Evolutionary conservation across 768 basidiomycete species (phyloP).

Genomic region (Jaapia argillacea): DNA sequence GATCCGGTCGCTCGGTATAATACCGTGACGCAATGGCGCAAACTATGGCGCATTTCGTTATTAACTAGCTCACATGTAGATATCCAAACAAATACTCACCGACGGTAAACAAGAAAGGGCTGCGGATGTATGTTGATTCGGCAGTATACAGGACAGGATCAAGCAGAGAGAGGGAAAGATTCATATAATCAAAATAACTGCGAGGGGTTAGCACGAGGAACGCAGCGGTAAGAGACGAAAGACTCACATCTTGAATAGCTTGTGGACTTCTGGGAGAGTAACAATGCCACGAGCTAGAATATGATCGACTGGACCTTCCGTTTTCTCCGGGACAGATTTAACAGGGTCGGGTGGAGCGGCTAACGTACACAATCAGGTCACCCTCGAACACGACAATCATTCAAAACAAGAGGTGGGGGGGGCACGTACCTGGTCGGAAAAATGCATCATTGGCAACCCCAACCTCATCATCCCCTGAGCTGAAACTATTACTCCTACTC

Average conservation of each 20-base stretch:
- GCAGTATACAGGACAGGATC: constrained; percentile 83
- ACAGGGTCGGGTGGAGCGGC: no score
- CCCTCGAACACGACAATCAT: constrained; percentile 22
- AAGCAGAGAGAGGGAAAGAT: constrained; percentile 65
- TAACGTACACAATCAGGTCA: no score
- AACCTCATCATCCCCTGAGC: constrained; percentile 18
- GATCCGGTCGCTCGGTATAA: constrained; percentile 55
- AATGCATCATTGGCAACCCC: constrained; percentile 63
- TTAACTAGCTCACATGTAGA: neutral
- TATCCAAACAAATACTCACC: constrained; percentile 36
- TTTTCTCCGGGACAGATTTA: no score
- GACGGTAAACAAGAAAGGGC: constrained; percentile 88
- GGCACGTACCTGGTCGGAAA: constrained; percentile 48
- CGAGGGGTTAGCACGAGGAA: constrained; percentile 4
- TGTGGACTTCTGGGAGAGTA: constrained; percentile 54
- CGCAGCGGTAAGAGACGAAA: neutral
- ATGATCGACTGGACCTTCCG: constrained; percentile 45
- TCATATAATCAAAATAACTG: constrained; percentile 75
- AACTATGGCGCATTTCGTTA: constrained; percentile 29
- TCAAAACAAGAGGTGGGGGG: constrained; percentile 2
- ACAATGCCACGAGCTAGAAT: constrained; percentile 60
- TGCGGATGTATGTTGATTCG: constrained; percentile 68
- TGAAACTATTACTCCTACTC: constrained; percentile 17
- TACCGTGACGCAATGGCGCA: constrained; percentile 85
- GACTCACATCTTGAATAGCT: constrained; percentile 60